Conservation (phyloP, 1,284 basidiomycete species). For the Heterobasidion occidentale region DNA sequence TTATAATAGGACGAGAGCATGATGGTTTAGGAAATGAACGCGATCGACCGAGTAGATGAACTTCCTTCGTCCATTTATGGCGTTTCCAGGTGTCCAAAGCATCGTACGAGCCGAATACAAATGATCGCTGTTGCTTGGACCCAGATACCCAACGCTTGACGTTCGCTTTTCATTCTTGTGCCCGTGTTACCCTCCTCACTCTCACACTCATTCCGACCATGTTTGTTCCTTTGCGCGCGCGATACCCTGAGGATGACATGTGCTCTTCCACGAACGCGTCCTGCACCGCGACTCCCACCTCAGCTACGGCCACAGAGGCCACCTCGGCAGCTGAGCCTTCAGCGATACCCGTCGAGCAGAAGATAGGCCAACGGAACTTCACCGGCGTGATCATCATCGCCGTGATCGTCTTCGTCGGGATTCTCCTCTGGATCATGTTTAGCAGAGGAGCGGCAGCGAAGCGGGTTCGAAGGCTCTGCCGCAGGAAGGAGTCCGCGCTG, state of each 20-base stretch:
- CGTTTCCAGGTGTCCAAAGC: neutral
- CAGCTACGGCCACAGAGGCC: slow-evolving; percentile 5
- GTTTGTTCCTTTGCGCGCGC: neutral
- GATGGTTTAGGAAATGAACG: too few species aligned
- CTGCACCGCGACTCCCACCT: neutral
- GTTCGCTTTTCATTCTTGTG: neutral
- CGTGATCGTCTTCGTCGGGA: slow-evolving; percentile 16
- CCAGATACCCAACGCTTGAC: neutral
- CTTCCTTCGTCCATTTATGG: neutral
- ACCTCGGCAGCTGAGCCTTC: slow-evolving; percentile 3
- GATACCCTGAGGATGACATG: neutral
- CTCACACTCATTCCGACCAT: neutral
- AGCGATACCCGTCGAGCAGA: slow-evolving; percentile 2
- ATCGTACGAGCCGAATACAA: neutral
- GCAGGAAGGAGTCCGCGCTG: neutral
- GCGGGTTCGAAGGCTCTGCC: slow-evolving; percentile 9
- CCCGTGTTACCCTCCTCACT: neutral
- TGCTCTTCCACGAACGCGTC: neutral
- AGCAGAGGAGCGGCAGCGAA: slow-evolving; percentile 16
- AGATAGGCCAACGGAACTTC: slow-evolving; percentile 17
- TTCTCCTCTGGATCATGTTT: slow-evolving; percentile 22
- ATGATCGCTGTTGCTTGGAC: neutral
- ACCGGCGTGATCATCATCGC: slow-evolving; percentile 23
- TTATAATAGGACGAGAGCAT: too few species aligned
- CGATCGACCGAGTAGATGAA: neutral